Evolutionary conservation across 2,329 filamentous ascomycete species (phyloP).

Genomic region (Colletotrichum kahawae): DNA sequence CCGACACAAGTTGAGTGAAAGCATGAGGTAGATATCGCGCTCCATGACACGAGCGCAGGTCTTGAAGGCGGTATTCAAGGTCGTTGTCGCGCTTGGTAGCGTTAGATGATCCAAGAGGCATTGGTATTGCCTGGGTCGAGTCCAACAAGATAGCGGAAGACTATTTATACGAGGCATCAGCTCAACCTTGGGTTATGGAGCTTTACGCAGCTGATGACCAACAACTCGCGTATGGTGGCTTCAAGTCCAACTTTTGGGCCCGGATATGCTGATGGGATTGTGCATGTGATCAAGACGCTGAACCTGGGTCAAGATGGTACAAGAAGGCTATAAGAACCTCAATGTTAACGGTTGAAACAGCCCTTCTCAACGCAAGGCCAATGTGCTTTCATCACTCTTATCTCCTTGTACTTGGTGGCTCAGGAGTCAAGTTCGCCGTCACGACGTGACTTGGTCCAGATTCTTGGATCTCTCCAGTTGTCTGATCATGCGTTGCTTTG

Average conservation of each 20-base stretch:
- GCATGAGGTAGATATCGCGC: neutral
- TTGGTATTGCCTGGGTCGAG: neutral
- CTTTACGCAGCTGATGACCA: neutral
- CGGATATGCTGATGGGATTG: too few species aligned
- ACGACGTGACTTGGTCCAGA: neutral
- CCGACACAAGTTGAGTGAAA: neutral
- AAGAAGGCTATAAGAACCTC: neutral
- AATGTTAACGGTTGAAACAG: neutral
- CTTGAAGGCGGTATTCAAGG: neutral
- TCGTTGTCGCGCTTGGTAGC: neutral
- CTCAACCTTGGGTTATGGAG: rapidly evolving
- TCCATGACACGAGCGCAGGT: neutral
- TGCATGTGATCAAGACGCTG: neutral
- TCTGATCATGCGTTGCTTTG: neutral
- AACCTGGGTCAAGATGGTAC: neutral
- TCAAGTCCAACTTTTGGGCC: neutral
- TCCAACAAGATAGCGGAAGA: neutral
- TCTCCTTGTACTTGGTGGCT: neutral
- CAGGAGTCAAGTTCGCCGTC: neutral
- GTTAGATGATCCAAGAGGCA: neutral
- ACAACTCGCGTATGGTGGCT: neutral
- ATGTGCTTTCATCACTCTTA: neutral
- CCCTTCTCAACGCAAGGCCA: neutral
- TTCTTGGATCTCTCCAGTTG: neutral
- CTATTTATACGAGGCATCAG: neutral